phyloP scores from a whole-genome alignment of 2,329 filamentous ascomycete species.

The Cytospora piceicola region DNA sequence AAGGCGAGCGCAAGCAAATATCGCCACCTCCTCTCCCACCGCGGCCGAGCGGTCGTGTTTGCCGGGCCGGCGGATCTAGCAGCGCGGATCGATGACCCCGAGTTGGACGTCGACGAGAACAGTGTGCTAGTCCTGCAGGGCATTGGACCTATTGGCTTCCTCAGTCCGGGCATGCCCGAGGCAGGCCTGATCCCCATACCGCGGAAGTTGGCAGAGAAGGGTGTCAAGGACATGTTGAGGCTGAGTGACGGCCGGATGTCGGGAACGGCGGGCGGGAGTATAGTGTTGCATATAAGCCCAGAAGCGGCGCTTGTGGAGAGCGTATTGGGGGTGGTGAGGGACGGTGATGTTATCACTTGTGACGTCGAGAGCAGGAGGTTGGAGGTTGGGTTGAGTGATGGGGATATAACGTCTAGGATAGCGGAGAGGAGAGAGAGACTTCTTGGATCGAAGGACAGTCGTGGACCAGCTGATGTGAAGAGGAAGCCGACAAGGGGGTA shows the following conservation, averaged over 20 bases:
- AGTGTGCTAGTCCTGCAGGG: slow-evolving; percentile 81
- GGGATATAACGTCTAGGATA: slow-evolving; percentile 68
- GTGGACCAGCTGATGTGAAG: slow-evolving; percentile 31
- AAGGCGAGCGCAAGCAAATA: slow-evolving; percentile 90
- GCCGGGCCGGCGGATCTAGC: slow-evolving; percentile 76
- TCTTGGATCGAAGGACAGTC: slow-evolving; percentile 36
- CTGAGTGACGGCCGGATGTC: slow-evolving; percentile 88
- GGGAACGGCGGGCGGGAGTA: slow-evolving; percentile 86
- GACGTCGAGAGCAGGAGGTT: slow-evolving; percentile 70
- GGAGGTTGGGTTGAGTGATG: slow-evolving; percentile 63
- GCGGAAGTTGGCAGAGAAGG: slow-evolving; percentile 75
- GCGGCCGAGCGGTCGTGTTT: slow-evolving; percentile 64
- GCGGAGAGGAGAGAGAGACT: slow-evolving; percentile 54
- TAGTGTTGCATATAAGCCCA: slow-evolving; percentile 84
- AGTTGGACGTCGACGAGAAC: slow-evolving; percentile 63
- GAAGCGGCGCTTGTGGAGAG: slow-evolving; percentile 79
- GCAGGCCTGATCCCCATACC: slow-evolving; percentile 68
- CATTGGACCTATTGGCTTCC: slow-evolving; percentile 77
- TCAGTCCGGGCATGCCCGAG: slow-evolving; percentile 89
- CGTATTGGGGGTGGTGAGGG: slow-evolving; percentile 74
- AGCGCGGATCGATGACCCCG: slow-evolving; percentile 58
- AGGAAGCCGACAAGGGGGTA: slow-evolving; percentile 54
- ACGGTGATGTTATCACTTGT: slow-evolving; percentile 80
- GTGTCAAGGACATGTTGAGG: slow-evolving; percentile 78
- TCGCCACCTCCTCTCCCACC: slow-evolving; percentile 55